Conservation (phyloP, 2,329 filamentous ascomycete species). For the Phaeophleospora eucalypticola region DNA sequence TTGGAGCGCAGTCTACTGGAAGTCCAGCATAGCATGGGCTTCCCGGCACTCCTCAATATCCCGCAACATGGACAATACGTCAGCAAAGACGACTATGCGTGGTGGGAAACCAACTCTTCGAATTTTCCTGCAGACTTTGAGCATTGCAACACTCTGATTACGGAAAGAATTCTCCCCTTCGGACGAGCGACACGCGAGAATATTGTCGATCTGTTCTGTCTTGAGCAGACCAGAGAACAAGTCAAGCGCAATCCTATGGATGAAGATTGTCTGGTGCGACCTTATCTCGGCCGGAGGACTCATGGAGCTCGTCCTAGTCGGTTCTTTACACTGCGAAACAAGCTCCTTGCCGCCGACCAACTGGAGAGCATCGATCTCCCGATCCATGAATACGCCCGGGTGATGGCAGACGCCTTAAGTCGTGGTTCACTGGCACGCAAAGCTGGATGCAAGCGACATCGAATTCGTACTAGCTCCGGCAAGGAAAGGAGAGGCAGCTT, state of each 20-base stretch:
- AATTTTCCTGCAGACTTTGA: not conserved
- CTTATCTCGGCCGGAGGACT: slow-evolving; percentile 45
- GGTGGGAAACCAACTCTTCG: not conserved
- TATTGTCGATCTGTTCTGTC: slow-evolving; percentile 12
- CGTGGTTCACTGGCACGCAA: slow-evolving; percentile 47
- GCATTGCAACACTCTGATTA: not conserved
- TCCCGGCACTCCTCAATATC: not conserved
- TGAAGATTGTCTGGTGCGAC: slow-evolving; percentile 45
- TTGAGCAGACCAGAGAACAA: not conserved
- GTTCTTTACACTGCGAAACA: slow-evolving; percentile 48
- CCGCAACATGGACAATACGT: not conserved
- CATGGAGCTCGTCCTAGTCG: slow-evolving; percentile 1
- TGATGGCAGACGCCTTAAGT: slow-evolving; percentile 52
- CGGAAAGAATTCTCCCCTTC: slow-evolving; percentile 2
- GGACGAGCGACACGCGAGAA: slow-evolving; percentile 1
- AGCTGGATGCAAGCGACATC: slow-evolving; percentile 51
- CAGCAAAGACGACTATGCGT: not conserved
- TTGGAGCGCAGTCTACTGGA: slow-evolving; percentile 3
- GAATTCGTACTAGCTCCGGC: slow-evolving; percentile 50
- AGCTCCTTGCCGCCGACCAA: slow-evolving; percentile 48
- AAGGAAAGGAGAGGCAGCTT: not conserved
- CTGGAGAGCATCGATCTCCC: slow-evolving; percentile 43
- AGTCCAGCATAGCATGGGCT: not conserved
- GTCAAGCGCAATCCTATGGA: slow-evolving; percentile 7
- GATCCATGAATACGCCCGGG: slow-evolving; percentile 35